Evolutionary conservation across 495 filamentous ascomycete species (phyloP).

Genomic region (Trichoderma asperelloides): DNA sequence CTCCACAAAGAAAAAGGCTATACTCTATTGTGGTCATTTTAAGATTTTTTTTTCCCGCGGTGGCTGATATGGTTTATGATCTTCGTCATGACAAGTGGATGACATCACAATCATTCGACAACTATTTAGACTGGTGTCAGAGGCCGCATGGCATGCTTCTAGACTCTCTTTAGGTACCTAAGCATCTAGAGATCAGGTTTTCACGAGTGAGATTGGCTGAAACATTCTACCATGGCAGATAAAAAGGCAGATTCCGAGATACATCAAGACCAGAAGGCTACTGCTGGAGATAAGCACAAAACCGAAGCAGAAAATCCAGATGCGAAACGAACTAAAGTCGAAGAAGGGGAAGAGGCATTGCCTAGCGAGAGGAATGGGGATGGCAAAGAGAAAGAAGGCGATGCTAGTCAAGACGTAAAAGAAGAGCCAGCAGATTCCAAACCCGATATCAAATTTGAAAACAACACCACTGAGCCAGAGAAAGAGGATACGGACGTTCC

Average conservation of each 20-base stretch:
- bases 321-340: not conserved
- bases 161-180: not conserved
- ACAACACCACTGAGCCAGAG: not conserved
- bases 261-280: not conserved
- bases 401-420: not conserved
- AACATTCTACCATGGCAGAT: not conserved
- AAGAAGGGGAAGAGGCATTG: not conserved
- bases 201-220: not conserved
- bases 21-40: not conserved
- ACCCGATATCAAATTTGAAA: not conserved
- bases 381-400: not conserved
- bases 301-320: not conserved
- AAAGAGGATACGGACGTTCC: constrained; percentile 31
- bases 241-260: not conserved
- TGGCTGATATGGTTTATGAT: not conserved
- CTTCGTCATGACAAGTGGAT: constrained; percentile 1
- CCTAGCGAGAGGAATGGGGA: not conserved
- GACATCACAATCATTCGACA: not conserved
- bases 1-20: too few relatives aligned
- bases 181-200: not conserved
- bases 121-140: not conserved
- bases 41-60: not conserved
- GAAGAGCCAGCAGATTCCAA: not conserved
- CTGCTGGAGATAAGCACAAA: not conserved
- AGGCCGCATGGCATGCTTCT: too few relatives aligned